A percentile compares a stretch with the other conserved stretches of the same genome.
Conservation (phyloP, 768 basidiomycete species). For the Lactarius evosmus region DNA sequence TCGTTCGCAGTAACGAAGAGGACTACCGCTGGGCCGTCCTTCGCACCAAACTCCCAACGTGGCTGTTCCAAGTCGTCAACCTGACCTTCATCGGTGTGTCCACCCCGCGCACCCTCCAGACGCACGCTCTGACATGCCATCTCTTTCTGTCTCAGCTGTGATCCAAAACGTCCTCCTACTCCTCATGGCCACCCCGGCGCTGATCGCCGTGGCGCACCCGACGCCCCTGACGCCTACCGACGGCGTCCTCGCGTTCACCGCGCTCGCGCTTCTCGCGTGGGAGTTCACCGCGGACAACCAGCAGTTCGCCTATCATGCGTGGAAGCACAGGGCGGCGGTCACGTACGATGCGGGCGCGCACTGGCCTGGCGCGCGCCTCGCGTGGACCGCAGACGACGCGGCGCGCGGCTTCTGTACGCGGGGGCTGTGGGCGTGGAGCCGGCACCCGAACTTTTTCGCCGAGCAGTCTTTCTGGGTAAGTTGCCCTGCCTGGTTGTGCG, state of each 20-base stretch:
- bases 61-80: conserved; percentile 61
- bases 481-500: conserved; percentile 8
- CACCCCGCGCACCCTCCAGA: background rate
- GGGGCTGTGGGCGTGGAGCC: conserved; percentile 81
- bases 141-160: conserved; percentile 41
- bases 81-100: conserved; percentile 65
- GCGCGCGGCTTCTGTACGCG: conserved; percentile 80
- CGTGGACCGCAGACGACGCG: conserved; percentile 63
- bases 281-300: conserved; percentile 92
- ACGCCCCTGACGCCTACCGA: conserved; percentile 56
- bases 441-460: conserved; percentile 92
- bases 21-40: conserved; percentile 91
- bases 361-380: conserved; percentile 64
- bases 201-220: conserved; percentile 53
- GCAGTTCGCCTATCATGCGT: conserved; percentile 80
- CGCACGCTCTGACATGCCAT: background rate
- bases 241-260: conserved; percentile 53
- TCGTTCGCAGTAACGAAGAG: conserved; percentile 59
- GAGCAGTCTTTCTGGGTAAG: conserved; percentile 87
- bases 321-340: conserved; percentile 49
- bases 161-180: conserved; percentile 82
- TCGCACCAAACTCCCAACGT: conserved; percentile 52
- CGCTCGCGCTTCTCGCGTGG: conserved; percentile 54
- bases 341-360: conserved; percentile 32
- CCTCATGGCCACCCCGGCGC: conserved; percentile 59